Base-by-base conservation (phyloP, 2,329 filamentous ascomycete genomes). In the Hypoxylon sp. region DNA sequence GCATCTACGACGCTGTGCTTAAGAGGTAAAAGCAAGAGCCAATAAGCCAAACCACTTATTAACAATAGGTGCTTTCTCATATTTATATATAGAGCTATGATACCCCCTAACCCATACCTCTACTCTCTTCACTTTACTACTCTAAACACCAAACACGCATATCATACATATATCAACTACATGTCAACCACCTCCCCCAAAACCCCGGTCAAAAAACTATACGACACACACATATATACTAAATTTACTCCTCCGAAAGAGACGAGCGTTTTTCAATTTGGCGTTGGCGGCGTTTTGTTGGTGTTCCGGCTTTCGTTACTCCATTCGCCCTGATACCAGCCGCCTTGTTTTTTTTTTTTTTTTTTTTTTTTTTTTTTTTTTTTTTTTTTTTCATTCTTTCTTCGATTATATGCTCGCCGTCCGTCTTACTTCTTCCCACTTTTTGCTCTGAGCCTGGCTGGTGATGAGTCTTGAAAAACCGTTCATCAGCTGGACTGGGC, bases 1-100 rank as follows among this genome's bases (percentile, higher is more conserved):
- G 89, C 68, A 78, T 95, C 66, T 95, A 94, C 77, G 91, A 94
- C 68, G 92, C 91, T 39, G 88, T 91, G 22, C 78, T 94, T 74
- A 89, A 85, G 79, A 92, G 89, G 76, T 90, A 83, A 47, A 34
- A 8, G 11, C 5, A 32, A 34, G 32, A 34, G 32, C 7, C 24
- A 63, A 50, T 6, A 22, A 51, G 30, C 7, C 20, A 48, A 32
- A 32, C 8, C 13, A 10, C 30, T 10, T 32, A 32, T 11, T 32
- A 32, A 32, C 8, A 11, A 30, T 24, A 17, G 47, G 7, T 37
- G n/a, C 34, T 34, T 13, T 17, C 19, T 30, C 22, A 39, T 11
- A 51, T 11, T 30, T 26, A 39, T 11, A 51, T 11, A 26, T 13
- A 19, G 24, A 28, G 30, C 19, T 30, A 19, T 49, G 13, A 49